Evolutionary conservation across 2,329 filamentous ascomycete species (phyloP).

Genomic region (Hypoxylon sp.): DNA sequence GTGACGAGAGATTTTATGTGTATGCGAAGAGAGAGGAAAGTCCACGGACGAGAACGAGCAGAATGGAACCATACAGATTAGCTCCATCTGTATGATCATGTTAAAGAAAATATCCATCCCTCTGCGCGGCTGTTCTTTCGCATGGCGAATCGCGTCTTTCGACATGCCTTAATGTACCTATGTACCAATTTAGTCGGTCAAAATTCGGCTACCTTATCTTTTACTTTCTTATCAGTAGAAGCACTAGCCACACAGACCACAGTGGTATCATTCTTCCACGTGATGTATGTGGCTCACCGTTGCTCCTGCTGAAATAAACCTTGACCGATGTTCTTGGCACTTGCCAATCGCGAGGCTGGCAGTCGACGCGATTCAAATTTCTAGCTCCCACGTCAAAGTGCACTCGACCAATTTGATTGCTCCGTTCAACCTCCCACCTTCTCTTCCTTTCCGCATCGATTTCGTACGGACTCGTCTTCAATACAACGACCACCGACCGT

Average conservation of each 20-base stretch:
- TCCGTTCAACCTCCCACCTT: conserved; percentile 10
- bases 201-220: background rate
- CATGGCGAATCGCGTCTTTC: background rate
- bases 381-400: conserved; percentile 28
- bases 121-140: background rate
- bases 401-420: conserved; percentile 14
- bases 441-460: background rate
- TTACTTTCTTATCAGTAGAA: background rate
- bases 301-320: background rate
- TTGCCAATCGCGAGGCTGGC: conserved; percentile 39
- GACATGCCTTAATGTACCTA: too few species aligned
- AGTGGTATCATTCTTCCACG: background rate
- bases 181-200: too few species aligned
- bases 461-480: background rate
- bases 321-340: conserved; percentile 13
- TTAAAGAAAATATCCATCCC: background rate
- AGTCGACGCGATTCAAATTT: conserved; percentile 42
- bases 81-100: background rate
- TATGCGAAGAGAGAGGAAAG: background rate
- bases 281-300: conserved; percentile 1
- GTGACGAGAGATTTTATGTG: background rate
- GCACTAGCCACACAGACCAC: background rate
- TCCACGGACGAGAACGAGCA: background rate
- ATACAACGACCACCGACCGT: background rate
- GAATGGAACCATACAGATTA: background rate